Percentiles rank a stretch among this genome's conserved stretches.
Evolutionary conservation across 257 asterid species (phyloP).

Genomic region (Ballota nigra): DNA sequence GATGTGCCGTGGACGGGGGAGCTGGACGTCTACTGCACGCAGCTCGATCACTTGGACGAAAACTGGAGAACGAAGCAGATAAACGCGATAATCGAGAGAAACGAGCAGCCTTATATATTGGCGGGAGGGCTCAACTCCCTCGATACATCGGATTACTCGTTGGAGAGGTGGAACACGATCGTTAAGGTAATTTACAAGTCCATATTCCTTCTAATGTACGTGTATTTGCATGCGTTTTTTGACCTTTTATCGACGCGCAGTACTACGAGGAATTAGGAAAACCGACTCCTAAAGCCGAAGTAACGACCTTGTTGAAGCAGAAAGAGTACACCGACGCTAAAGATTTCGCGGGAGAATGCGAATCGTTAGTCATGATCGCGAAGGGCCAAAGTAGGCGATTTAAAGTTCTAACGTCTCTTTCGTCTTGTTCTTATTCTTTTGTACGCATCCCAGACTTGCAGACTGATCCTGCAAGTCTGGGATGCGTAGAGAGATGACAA

Average conservation of each 20-base stretch:
- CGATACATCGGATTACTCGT: conserved; percentile 78
- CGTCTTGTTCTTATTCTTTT: not conserved
- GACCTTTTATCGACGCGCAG: conserved; percentile 21
- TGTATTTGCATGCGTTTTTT: not conserved
- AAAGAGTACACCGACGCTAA: conserved; percentile 73
- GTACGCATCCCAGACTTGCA: not conserved
- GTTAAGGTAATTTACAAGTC: conserved; percentile 53
- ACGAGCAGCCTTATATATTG: conserved; percentile 62
- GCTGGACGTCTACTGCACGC: conserved; percentile 72
- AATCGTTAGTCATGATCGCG: conserved; percentile 84
- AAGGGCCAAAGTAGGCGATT: conserved; percentile 84
- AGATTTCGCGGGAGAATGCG: conserved; percentile 75
- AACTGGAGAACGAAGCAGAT: conserved; percentile 90
- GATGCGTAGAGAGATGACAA: not conserved
- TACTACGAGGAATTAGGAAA: conserved; percentile 80
- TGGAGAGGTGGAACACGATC: conserved; percentile 78
- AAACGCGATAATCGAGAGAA: conserved; percentile 63
- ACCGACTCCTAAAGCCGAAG: conserved; percentile 80
- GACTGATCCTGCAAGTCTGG: not conserved
- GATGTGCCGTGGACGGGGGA: conserved; percentile 85
- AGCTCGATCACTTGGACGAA: conserved; percentile 86
- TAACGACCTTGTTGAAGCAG: conserved; percentile 63
- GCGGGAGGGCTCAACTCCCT: conserved; percentile 95
- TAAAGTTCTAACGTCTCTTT: not conserved
- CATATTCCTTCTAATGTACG: not conserved